These are phyloP conservation scores for Cercospora sp. DNA, from an alignment of 2,329 filamentous ascomycete species.

Conservation along the genomic window DNA sequence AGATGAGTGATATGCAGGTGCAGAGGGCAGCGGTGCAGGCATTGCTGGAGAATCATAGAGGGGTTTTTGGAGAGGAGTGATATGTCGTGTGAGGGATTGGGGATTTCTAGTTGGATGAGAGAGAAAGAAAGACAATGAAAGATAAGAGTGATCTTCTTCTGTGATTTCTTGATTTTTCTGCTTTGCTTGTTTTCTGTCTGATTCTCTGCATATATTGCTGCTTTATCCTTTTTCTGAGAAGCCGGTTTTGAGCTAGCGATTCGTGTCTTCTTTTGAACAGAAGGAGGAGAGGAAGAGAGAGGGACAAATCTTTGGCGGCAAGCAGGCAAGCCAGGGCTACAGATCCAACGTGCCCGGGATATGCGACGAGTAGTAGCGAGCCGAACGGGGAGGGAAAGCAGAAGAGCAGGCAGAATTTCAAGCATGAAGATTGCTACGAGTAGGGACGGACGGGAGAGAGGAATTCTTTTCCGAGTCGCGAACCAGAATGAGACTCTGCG, in stretches of 20 bases:
- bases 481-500: too few relatives aligned
- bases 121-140: background rate
- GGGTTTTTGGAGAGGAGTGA: constrained; percentile 60
- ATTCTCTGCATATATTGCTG: background rate
- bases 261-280: background rate
- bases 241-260: background rate
- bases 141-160: background rate
- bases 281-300: too few relatives aligned
- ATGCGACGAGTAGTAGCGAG: too few relatives aligned
- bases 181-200: background rate
- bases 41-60: constrained; percentile 83
- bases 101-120: background rate
- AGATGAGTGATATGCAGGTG: constrained; percentile 93
- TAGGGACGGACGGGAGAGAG: too few relatives aligned
- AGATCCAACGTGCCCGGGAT: too few relatives aligned
- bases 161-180: background rate
- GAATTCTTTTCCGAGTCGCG: too few relatives aligned
- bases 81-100: background rate
- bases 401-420: too few relatives aligned
- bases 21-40: constrained; percentile 94
- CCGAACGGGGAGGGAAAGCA: too few relatives aligned
- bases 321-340: too few relatives aligned
- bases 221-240: background rate
- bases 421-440: too few relatives aligned
- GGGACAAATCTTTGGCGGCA: too few relatives aligned